Evolutionary conservation across 2,329 filamentous ascomycete species (phyloP), one percentile per base, ranked within the genome.

Genomic region (Cytospora leucostoma): DNA sequence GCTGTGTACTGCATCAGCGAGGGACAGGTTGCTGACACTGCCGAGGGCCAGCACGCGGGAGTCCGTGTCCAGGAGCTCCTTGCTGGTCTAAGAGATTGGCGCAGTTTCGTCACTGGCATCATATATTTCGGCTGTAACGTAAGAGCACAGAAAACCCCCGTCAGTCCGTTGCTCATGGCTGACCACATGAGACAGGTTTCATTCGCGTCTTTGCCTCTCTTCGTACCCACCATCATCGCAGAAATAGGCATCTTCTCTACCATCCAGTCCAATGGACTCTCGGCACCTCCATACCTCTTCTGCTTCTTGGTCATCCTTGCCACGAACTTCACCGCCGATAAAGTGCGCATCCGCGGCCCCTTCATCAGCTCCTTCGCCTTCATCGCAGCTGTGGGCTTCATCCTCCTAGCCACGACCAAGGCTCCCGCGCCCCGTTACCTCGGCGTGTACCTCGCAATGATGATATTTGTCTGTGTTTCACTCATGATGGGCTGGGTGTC

Each of bases 241-340:
- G 68, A 80, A 63, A 71, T 76, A 52, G 74, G 74, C 19, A 64
- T 68, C 19, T 76, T 76, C 70, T 69, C 67, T 12, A 62, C 65
- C 11, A 69, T 76, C 54, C 69, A 75, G 52, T 71, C 74, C 4
- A 75, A 77, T 52, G 74, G 75, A 7, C 71, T 77, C 50, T 73
- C 71, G 4, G 76, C 75, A 7, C 77, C 76, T 8, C 77, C 77
- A 0, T 78, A 79, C 66, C 67, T 77, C 19, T 67, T 78, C 35
- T 76, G 72, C 59, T 78, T 77, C 67, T 70, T 78, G 61, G 65
- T 73, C 37, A 77, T 78, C 66, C 71, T 79, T 59, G 47, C 67
- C 10, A 61, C 72, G 55, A 73, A 71, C 61, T 75, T 71, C 60
- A 64, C 77, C 6, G 77, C 76, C 6, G 77, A 79, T 64, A 71